phyloP scores from a whole-genome alignment of 345 rosid genomes.

The Firmiana major region DNA sequence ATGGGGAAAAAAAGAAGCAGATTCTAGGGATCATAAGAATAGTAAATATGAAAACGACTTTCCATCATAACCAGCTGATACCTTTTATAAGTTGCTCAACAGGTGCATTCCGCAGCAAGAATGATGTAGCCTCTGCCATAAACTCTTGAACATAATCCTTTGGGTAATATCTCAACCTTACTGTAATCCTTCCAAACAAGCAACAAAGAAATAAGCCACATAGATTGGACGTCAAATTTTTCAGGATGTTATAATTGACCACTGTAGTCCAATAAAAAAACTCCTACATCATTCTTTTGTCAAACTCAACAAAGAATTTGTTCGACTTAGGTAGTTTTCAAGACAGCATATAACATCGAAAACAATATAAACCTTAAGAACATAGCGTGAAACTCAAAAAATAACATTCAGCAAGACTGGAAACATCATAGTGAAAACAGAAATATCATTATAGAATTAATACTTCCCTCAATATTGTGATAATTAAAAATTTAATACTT shows the following conservation, averaged over 20 bases:
- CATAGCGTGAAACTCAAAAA: neutral
- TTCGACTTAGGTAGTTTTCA: neutral
- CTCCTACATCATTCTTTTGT: neutral
- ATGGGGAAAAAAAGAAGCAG: neutral
- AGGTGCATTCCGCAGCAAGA: constrained; percentile 78
- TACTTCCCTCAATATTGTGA: neutral
- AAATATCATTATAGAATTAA: neutral
- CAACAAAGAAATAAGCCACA: constrained; percentile 18
- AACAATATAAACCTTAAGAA: neutral
- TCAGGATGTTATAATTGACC: neutral
- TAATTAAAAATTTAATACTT: neutral
- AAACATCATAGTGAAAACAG: neutral
- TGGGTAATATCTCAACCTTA: constrained; percentile 63
- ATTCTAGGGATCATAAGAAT: neutral
- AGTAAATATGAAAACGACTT: neutral
- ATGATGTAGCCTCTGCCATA: constrained; percentile 75
- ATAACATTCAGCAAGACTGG: neutral
- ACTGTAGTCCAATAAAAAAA: neutral
- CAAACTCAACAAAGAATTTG: neutral
- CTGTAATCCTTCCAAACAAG: constrained; percentile 50
- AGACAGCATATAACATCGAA: neutral
- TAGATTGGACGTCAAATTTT: neutral
- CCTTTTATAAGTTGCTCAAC: constrained; percentile 58
- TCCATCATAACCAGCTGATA: constrained; percentile 19
- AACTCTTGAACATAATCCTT: constrained; percentile 62